Percentiles rank a stretch among this genome's conserved stretches.
These are phyloP conservation scores for Centaurea solstitialis DNA, from an alignment of 129 eudicot species.

Conservation along the genomic window DNA sequence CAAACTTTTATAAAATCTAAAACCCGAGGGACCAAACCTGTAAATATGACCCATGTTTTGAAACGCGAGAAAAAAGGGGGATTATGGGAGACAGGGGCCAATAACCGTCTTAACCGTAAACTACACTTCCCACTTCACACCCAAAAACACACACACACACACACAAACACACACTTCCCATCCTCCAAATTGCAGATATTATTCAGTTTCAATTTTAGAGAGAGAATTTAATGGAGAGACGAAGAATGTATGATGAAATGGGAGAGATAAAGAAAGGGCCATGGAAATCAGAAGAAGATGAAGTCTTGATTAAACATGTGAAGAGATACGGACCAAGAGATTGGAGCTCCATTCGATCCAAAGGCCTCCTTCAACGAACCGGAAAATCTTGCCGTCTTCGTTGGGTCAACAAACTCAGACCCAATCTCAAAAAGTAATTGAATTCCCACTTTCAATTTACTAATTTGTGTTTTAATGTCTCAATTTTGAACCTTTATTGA, in stretches of 20 bases:
- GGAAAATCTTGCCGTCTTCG: constrained; percentile 93
- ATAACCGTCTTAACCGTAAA: constrained; percentile 51
- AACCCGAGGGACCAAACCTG: neutral
- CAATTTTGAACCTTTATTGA: neutral
- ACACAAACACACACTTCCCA: neutral
- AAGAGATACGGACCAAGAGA: constrained; percentile 72
- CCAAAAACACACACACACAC: neutral
- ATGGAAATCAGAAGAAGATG: constrained; percentile 88
- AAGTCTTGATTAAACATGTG: constrained; percentile 65
- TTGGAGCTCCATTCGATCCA: constrained; percentile 99
- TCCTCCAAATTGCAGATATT: constrained; percentile 2
- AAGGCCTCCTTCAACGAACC: constrained; percentile 79
- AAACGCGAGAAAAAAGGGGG: constrained; percentile 37
- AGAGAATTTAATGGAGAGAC: constrained; percentile 25
- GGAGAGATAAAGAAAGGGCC: constrained; percentile 78
- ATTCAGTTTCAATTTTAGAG: neutral
- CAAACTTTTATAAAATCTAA: neutral
- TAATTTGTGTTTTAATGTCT: neutral
- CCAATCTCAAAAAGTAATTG: constrained; percentile 71
- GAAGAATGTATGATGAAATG: constrained; percentile 42
- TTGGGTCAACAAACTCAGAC: constrained; percentile 94
- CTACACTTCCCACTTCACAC: constrained; percentile 11
- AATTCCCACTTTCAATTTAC: neutral
- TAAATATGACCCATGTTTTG: constrained; percentile 28
- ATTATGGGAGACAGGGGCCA: constrained; percentile 24